phyloP scores from a whole-genome alignment of 225 moss, liverwort and hornwort genomes.

The Climacium dendroides region DNA sequence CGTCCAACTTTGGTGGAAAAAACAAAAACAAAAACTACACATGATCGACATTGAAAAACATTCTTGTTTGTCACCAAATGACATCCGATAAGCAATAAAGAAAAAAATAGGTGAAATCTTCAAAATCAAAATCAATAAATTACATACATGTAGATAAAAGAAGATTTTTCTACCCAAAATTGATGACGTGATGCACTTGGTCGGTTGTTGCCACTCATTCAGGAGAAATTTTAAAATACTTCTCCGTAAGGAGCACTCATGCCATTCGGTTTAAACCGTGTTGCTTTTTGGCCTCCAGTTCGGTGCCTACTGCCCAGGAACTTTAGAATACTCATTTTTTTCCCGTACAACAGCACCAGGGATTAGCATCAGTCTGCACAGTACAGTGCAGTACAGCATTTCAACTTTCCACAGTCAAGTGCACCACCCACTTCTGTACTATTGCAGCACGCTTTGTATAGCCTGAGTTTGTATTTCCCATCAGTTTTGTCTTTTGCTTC shows the following conservation, averaged over 20 bases:
- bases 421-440: neutral
- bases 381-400: neutral
- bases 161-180: neutral
- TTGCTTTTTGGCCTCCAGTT: neutral
- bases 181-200: no score
- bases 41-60: fast-evolving
- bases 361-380: neutral
- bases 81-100: no score
- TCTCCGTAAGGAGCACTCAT: neutral
- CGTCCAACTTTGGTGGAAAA: fast-evolving
- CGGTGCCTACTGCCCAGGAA: neutral
- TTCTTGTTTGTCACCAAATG: neutral
- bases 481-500: neutral
- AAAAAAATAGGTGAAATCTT: no score
- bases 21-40: neutral
- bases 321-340: neutral
- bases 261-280: neutral
- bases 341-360: neutral
- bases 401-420: neutral
- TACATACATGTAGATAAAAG: no score
- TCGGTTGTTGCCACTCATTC: neutral
- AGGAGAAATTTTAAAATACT: neutral
- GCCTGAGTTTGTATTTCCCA: neutral
- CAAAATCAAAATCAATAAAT: neutral
- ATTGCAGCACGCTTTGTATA: neutral